These are phyloP conservation scores for Gossypium trilobum DNA, from an alignment of 441 rosid species.

Conservation along the genomic window DNA sequence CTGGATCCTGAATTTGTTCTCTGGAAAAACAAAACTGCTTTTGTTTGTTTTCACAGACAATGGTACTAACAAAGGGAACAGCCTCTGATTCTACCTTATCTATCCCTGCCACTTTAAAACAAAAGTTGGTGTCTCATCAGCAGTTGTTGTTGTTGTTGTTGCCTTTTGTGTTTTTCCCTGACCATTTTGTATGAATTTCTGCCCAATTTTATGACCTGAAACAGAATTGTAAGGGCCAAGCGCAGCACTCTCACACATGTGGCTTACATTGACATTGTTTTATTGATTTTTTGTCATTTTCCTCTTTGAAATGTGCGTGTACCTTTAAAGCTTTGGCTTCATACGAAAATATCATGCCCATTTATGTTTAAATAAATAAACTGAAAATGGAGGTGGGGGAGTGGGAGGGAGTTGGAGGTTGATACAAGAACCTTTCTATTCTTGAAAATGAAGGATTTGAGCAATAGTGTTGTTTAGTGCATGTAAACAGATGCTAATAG, in stretches of 20 bases:
- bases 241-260: constrained; percentile 14
- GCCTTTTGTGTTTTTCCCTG: constrained; percentile 19
- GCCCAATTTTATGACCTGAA: constrained; percentile 26
- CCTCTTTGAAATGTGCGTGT: background rate
- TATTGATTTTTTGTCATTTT: background rate
- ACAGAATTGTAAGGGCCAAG: constrained; percentile 17
- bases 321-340: background rate
- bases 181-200: constrained; percentile 23
- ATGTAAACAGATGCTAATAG: background rate
- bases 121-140: constrained; percentile 14
- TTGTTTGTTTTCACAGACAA: constrained; percentile 32
- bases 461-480: background rate
- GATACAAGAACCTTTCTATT: background rate
- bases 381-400: background rate
- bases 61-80: constrained; percentile 22
- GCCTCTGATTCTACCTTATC: constrained; percentile 33
- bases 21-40: constrained; percentile 19
- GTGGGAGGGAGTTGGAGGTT: background rate
- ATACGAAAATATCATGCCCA: background rate
- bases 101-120: constrained; percentile 29
- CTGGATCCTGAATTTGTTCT: constrained; percentile 19
- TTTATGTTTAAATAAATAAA: background rate
- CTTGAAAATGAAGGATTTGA: background rate
- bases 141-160: constrained; percentile 10
- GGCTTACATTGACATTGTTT: constrained; percentile 9